Base-by-base conservation (phyloP, 108 stramenopile genomes). In the Nannochloropsis salina region DNA sequence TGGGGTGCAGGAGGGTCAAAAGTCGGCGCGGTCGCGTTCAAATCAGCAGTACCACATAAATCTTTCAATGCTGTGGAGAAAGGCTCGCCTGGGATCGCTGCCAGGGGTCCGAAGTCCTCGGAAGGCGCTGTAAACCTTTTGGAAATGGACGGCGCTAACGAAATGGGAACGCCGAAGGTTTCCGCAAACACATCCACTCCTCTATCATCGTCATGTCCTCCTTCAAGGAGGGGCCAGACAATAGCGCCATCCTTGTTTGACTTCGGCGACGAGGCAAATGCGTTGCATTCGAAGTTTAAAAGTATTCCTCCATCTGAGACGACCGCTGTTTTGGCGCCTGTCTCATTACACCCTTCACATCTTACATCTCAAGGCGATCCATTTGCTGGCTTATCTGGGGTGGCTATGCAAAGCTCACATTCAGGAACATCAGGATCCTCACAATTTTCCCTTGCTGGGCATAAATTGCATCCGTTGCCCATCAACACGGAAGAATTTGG, bases 1-100 rank as follows among this genome's bases (percentile, higher is more conserved):
- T 74, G 61, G 61, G 61, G 61, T 74, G 61, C n/a, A n/a, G n/a
- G n/a, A 15, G 61, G 61, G 61, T 74, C 61, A n/a, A n/a, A n/a
- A 74, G 61, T 15, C n/a, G 61, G 61, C 2, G 61, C 20, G 20
- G 61, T 15, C 61, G 5, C 61, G 1, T 15, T n/a, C 20, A 8
- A 74, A n/a, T n/a, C 61, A 74, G n/a, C 61, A 74, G 61, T 31
- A 31, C 31, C 31, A 31, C 31, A 31, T 31, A 31, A 31, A 31
- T 31, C 31, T 31, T 31, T 31, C 31, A 31, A 31, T 31, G 31
- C 31, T 31, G 31, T 31, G 31, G 31, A 31, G 31, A 31, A 31
- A 31, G 31, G 31, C 31, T 31, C 31, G 31, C 31, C 31, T 31
- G 31, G 31, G 31, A 31, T 31, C 31, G 31, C 31, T 31, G 31